Base-by-base conservation (phyloP, 768 basidiomycete species). In the Trametes cingulata region DNA sequence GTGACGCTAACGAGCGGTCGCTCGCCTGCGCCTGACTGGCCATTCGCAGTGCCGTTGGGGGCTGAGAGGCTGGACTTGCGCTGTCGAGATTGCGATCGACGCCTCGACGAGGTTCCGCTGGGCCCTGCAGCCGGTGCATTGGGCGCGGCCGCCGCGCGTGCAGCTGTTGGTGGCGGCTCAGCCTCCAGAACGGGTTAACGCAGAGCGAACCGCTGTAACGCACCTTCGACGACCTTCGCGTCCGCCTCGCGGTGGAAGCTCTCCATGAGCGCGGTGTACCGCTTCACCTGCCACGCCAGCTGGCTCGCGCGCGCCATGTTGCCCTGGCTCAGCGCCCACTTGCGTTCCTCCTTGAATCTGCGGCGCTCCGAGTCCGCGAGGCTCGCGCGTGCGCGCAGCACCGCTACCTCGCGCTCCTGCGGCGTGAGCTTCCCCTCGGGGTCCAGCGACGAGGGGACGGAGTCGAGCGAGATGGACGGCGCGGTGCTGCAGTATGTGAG, bases 231-330 rank as follows among this genome's bases (percentile, higher is more conserved):
- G 39, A 87, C 68, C 71, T 85, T 85, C 10, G 80, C 71, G 64
- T 91, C 90, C 22, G 91, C 91, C 73, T 93, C 90, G 40, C 83
- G 79, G 63, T 85, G 86, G 67, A 90, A 93, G 61, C 87, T 89
- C 73, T 91, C 85, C 82, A 87, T 90, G 56, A 93, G 75, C 27
- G 86, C 84, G 35, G 87, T 84, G 73, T 90, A 93, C 19, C 86
- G 82, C 75, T 88, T 88, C 60, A 91, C 88, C 72, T 91, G 88
- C 86, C 89, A 91, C 67, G 85, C 85, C 79, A 93, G 85, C 76
- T 94, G 86, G 25, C 80, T 77, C 29, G 91, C 91, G 46, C 90
- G 82, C 9, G 89, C 85, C 43, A 76, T 61, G 69, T 94, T 91
- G 0, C 90, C 90, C 69, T 88, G 85, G 19, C 88, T 88, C 39